These are phyloP conservation scores for Phaeosphaeriaceae sp. DNA, from an alignment of 2,329 filamentous ascomycete species.

Conservation along the genomic window DNA sequence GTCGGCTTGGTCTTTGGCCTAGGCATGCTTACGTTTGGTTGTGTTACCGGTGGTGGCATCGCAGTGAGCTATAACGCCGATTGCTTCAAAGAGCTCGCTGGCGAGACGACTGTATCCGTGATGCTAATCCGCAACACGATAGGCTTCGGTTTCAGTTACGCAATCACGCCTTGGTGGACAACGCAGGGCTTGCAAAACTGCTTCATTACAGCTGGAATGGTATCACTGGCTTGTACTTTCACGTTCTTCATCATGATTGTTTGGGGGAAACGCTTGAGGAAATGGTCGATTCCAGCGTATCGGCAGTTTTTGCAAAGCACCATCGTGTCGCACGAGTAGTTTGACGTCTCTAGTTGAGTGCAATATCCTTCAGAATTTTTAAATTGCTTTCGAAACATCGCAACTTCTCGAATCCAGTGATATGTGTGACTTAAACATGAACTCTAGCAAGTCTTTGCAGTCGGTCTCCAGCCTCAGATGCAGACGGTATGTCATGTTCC, in stretches of 20 bases:
- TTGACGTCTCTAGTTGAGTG: no score
- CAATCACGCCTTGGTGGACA: constrained; percentile 55
- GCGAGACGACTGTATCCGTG: constrained; percentile 51
- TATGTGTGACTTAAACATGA: not conserved
- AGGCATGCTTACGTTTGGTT: constrained; percentile 26
- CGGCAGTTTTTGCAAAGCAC: not conserved
- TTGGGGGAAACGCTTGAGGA: not conserved
- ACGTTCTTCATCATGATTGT: not conserved
- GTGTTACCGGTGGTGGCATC: not conserved
- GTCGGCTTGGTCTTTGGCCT: constrained; percentile 56
- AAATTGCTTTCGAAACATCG: no score
- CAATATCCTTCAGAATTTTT: no score
- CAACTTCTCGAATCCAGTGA: no score
- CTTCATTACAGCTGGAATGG: not conserved
- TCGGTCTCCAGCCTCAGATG: not conserved
- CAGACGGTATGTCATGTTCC: constrained; percentile 1
- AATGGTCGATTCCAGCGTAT: not conserved
- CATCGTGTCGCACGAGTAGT: not conserved
- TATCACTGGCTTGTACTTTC: not conserved
- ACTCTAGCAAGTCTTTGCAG: not conserved
- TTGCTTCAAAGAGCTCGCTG: constrained; percentile 43
- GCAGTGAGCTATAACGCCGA: not conserved
- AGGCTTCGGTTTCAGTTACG: constrained; percentile 56
- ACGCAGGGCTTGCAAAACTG: not conserved
- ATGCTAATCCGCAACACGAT: constrained; percentile 58